Percentiles rank a stretch among this genome's conserved stretches.
Conservation (phyloP, 2,329 filamentous ascomycete genomes). For the Daldinia eschscholtzii region DNA sequence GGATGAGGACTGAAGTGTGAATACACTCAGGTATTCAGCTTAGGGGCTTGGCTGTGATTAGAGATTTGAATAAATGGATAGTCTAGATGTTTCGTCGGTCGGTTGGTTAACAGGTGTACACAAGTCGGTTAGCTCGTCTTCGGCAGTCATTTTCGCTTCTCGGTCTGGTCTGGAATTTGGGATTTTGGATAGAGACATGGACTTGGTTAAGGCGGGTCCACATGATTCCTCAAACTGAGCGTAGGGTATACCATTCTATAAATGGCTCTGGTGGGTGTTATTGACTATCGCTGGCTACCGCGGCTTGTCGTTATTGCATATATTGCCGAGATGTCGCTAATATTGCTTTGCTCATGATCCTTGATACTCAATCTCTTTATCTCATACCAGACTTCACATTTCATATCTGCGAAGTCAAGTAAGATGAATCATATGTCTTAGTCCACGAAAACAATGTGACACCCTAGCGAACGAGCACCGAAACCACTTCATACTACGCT, state of each 20-base stretch:
- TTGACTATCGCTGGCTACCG: neutral
- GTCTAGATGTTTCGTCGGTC: slow-evolving; percentile 2
- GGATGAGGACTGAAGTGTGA: neutral
- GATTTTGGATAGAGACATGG: neutral
- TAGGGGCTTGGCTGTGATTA: neutral
- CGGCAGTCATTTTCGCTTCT: slow-evolving; percentile 9
- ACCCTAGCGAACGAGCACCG: no score
- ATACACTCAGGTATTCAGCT: neutral
- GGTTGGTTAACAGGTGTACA: slow-evolving; percentile 1
- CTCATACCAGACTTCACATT: no score
- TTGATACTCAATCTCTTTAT: no score
- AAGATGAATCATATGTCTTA: no score
- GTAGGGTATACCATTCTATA: slow-evolving; percentile 11
- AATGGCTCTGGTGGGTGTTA: neutral
- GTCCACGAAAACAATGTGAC: no score
- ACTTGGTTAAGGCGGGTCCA: slow-evolving; percentile 6
- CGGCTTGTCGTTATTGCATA: neutral
- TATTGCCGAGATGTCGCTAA: neutral
- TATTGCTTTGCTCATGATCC: neutral
- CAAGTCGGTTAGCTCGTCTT: slow-evolving; percentile 1
- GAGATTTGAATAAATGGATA: neutral
- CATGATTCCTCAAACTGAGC: neutral
- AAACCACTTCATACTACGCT: no score
- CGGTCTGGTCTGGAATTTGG: slow-evolving; percentile 4
- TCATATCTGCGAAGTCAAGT: no score